Evolutionary conservation across 345 rosid genomes (phyloP).

Genomic region (Odontarrhena argentea): DNA sequence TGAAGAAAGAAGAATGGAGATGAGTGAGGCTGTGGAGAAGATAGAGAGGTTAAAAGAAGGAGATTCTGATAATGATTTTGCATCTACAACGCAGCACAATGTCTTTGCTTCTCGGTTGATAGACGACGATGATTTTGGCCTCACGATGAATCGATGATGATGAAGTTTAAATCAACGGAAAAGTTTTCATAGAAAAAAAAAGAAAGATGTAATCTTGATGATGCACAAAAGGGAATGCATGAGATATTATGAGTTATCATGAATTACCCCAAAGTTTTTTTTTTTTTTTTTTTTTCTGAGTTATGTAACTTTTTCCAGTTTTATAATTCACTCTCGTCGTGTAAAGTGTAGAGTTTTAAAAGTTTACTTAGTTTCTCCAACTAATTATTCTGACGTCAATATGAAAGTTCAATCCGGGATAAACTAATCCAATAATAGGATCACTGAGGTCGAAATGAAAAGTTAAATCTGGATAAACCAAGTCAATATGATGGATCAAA

Average conservation of each 20-base stretch:
- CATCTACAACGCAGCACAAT: constrained; percentile 30
- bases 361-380: constrained; percentile 1
- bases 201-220: constrained; percentile 11
- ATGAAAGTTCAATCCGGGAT: too few species aligned
- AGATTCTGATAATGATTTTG: constrained; percentile 29
- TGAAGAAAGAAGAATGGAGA: constrained; percentile 48
- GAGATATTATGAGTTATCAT: constrained; percentile 1
- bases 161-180: not conserved
- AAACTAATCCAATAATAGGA: too few species aligned
- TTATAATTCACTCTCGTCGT: constrained; percentile 15
- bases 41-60: constrained; percentile 52
- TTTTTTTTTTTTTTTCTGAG: constrained; percentile 1
- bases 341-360: constrained; percentile 17
- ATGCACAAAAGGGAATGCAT: not conserved
- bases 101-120: constrained; percentile 33
- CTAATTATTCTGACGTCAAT: not conserved
- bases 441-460: too few species aligned
- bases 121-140: constrained; percentile 41
- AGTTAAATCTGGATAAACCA: too few species aligned
- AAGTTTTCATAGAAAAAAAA: not conserved
- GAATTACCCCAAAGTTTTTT: not conserved
- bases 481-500: too few species aligned
- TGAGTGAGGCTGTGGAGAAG: constrained; percentile 53
- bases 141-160: constrained; percentile 40
- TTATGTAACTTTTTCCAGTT: constrained; percentile 10